Base-by-base conservation (phyloP, 2,329 filamentous ascomycete genomes). In the Fusarium zealandicum region DNA sequence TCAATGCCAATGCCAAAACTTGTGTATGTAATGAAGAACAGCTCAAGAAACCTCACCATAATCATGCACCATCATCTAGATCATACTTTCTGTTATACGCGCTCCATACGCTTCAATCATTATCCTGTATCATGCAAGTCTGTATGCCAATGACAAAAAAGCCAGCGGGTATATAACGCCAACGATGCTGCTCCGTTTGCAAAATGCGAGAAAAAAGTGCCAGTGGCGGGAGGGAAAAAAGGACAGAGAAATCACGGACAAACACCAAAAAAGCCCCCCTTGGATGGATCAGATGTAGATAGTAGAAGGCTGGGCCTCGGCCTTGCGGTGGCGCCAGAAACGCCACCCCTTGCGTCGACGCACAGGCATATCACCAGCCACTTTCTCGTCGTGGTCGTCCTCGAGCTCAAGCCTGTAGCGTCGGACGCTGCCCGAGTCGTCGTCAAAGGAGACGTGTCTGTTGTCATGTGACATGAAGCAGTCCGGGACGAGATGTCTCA, bases 351-450 rank as follows among this genome's bases (percentile, higher is more conserved):
- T 69, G 49, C 61, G 68, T 35, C 64, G 49, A 14, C 65, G 63
- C 25, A 37, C 32, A 22, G 20, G 13, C 35, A 43, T 56, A 13
- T 43, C 44, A n/a, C 42, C 32, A 20, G 10, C 36, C 25, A 33
- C 25, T 56, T 72, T 70, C 43, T 72, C 65, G 7, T 66, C 61
- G 4, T 66, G 59, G 8, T 79, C 78, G 30, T 76, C 76, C 14
- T 84, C 82, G 3, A 88, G 73, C 32, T 84, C 80, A 4, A 88
- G 75, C 5, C 85, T 75, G 69, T 88, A 88, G 13, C 85, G 77
- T 13, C 85, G 77, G 53, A 88, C 85, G 52, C 85, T 88, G 16
- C 85, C 85, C 1, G 79, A 74, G 68, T 88, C 84, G 63, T 86
- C 83, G 62, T 86, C 83, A 53, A 87, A 87, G 2, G 78, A 75